phyloP scores from a whole-genome alignment of 2,329 filamentous ascomycete genomes.

The Monosporascus sp. region DNA sequence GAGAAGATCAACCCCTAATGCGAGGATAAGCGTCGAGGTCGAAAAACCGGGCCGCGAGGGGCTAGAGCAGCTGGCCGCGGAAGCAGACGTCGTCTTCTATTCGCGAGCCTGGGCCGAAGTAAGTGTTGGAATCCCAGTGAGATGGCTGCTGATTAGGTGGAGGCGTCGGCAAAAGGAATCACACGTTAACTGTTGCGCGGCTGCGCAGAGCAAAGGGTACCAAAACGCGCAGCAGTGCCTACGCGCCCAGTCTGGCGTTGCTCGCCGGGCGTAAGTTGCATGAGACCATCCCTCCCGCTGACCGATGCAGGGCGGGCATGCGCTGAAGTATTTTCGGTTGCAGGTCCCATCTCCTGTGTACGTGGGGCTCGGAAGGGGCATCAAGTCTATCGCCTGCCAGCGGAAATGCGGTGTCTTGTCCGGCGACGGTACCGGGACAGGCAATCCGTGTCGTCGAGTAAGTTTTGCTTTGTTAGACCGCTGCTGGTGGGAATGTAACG shows the following conservation, averaged over 20 bases:
- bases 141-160: conserved; percentile 4
- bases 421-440: conserved; percentile 35
- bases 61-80: conserved; percentile 52
- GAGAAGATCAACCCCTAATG: conserved; percentile 36
- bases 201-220: conserved; percentile 24
- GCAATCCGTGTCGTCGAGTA: conserved; percentile 53
- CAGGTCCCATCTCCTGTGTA: conserved; percentile 36
- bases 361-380: conserved; percentile 42
- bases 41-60: conserved; percentile 63
- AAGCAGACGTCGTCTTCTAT: conserved; percentile 69
- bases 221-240: conserved; percentile 24
- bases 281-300: conserved; percentile 10
- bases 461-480: conserved; percentile 24
- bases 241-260: conserved; percentile 24
- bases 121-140: conserved; percentile 18
- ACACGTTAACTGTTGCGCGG: neutral
- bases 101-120: conserved; percentile 67
- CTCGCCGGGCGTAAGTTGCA: conserved; percentile 28
- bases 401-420: conserved; percentile 32
- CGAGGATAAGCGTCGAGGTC: conserved; percentile 62
- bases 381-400: conserved; percentile 35
- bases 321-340: conserved; percentile 18
- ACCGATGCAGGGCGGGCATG: conserved; percentile 16
- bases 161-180: no score
- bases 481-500: neutral